Evolutionary conservation across 2,329 filamentous ascomycete genomes (phyloP).

Genomic region (Hypoxylon sp.): DNA sequence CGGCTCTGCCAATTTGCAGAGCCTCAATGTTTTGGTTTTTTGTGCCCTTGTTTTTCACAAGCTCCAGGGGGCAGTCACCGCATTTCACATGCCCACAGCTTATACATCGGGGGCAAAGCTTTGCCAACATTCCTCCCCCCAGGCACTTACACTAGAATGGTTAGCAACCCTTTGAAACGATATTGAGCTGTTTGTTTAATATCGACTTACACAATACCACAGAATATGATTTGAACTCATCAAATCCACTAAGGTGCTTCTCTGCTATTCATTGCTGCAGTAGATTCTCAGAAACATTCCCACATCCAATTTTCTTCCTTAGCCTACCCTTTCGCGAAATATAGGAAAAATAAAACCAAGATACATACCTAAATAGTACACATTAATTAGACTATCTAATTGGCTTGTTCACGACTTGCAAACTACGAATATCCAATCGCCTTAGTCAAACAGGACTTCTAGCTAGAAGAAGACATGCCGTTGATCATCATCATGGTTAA

Average conservation of each 20-base stretch:
- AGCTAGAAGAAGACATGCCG: background rate
- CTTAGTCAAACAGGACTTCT: background rate
- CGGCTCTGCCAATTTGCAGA: constrained; percentile 23
- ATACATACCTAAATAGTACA: too few species aligned
- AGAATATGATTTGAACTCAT: background rate
- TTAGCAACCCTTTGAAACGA: background rate
- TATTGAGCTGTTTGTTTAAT: background rate
- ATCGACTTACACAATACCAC: constrained; percentile 35
- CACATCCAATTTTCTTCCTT: background rate
- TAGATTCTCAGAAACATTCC: constrained; percentile 3
- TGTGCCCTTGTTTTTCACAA: background rate
- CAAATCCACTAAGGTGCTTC: background rate
- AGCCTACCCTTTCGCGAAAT: background rate
- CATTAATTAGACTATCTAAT: constrained; percentile 4
- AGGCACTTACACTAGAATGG: constrained; percentile 20
- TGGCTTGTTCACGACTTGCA: constrained; percentile 3
- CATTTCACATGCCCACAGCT: constrained; percentile 16
- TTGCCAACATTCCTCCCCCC: constrained; percentile 1
- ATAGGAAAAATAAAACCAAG: too few species aligned
- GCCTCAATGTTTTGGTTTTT: constrained; percentile 6
- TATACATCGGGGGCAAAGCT: constrained; percentile 15
- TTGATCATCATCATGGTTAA: constrained; percentile 27
- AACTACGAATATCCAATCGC: constrained; percentile 22
- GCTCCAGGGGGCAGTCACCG: background rate
- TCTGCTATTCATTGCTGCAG: background rate